Percentiles rank a stretch among this genome's conserved stretches.
These are phyloP conservation scores for Metschnikowia noctiluminum DNA, from an alignment of 805 yeast species.

Conservation along the genomic window DNA sequence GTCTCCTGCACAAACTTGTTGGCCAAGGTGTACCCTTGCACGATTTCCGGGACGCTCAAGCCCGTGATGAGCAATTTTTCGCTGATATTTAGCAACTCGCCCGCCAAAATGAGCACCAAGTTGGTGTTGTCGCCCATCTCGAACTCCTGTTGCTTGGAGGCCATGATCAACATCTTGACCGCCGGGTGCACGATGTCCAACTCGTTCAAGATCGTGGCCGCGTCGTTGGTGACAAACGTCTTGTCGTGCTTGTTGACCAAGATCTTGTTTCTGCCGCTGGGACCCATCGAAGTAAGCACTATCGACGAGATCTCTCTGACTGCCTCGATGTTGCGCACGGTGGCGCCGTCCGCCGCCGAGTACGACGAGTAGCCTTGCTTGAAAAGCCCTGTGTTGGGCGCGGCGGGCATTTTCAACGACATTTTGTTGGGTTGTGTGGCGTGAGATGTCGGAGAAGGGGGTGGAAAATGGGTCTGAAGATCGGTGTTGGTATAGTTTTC, in stretches of 20 bases:
- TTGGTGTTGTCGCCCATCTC: constrained; percentile 98
- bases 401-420: constrained; percentile 89
- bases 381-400: constrained; percentile 90
- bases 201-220: constrained; percentile 95
- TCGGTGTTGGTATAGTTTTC: not conserved
- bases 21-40: constrained; percentile 92
- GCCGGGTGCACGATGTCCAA: constrained; percentile 96
- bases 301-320: constrained; percentile 89
- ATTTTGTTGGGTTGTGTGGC: constrained; percentile 32
- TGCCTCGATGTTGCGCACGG: constrained; percentile 87
- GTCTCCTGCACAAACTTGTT: constrained; percentile 66
- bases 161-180: constrained; percentile 92
- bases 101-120: constrained; percentile 86
- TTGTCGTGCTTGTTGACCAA: constrained; percentile 85
- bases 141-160: constrained; percentile 92
- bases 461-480: not conserved
- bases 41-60: constrained; percentile 85
- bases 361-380: constrained; percentile 92
- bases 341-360: constrained; percentile 90
- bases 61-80: constrained; percentile 84
- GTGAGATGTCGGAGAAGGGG: not conserved
- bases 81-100: constrained; percentile 82
- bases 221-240: constrained; percentile 89
- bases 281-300: constrained; percentile 94
- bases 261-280: constrained; percentile 95